Conservation (phyloP, 2,329 filamentous ascomycete species). For the Neonectria hederae region DNA sequence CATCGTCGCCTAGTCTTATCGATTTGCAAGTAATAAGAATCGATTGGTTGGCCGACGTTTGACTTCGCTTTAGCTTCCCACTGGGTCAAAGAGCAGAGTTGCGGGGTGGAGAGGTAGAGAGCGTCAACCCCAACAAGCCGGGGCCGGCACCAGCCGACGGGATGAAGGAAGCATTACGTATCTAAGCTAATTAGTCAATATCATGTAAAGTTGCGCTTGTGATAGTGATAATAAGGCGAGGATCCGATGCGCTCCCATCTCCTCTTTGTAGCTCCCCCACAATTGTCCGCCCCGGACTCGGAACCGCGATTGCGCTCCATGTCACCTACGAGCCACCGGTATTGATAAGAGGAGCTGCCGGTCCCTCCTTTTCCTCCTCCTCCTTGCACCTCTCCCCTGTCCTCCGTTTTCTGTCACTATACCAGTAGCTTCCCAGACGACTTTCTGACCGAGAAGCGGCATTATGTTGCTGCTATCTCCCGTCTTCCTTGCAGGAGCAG, state of each 20-base stretch:
- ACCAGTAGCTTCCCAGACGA: neutral
- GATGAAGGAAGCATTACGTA: neutral
- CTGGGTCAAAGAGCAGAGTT: neutral
- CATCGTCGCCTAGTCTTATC: neutral
- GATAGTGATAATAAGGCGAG: neutral
- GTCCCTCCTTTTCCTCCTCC: neutral
- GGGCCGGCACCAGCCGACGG: neutral
- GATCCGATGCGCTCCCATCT: neutral
- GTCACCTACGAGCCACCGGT: slow-evolving; percentile 7
- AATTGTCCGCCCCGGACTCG: slow-evolving; percentile 23
- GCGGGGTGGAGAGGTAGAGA: slow-evolving; percentile 1
- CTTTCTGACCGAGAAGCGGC: neutral
- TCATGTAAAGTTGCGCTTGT: neutral
- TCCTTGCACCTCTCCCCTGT: neutral
- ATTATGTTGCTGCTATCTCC: slow-evolving; percentile 45
- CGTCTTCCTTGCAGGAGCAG: slow-evolving; percentile 35
- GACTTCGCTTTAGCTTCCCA: neutral
- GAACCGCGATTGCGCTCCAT: slow-evolving; percentile 24
- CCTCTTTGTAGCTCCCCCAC: slow-evolving; percentile 21
- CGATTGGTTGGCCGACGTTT: slow-evolving; percentile 16
- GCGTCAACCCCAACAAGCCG: neutral
- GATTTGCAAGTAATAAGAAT: slow-evolving; percentile 29
- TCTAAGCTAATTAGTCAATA: neutral
- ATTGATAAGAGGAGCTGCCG: slow-evolving; percentile 33
- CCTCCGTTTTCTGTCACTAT: neutral